A percentile compares a stretch with the other conserved stretches of the same genome.
Evolutionary conservation across 208 protist species (phyloP).

Genomic region (Leishmania tarentolae): DNA sequence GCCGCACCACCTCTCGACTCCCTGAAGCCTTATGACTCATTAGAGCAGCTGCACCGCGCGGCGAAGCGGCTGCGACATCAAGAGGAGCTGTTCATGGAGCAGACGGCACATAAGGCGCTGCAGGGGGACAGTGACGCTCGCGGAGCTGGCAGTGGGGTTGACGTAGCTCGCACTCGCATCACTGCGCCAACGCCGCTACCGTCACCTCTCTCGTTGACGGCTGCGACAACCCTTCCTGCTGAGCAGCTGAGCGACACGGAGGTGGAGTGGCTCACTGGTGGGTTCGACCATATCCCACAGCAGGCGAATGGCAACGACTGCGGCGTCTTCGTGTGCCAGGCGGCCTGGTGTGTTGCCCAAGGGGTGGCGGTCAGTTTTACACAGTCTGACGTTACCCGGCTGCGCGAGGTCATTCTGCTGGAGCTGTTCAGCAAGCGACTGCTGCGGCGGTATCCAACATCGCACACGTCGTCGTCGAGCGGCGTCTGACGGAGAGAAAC

Average conservation of each 20-base stretch:
- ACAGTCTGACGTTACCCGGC: constrained; percentile 39
- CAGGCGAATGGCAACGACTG: constrained; percentile 80
- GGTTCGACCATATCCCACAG: constrained; percentile 55
- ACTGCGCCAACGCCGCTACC: constrained; percentile 1
- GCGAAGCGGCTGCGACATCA: constrained; percentile 33
- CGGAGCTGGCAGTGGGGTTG: not conserved
- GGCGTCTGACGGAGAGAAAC: constrained; percentile 25
- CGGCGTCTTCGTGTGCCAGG: constrained; percentile 83
- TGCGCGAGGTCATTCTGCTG: constrained; percentile 61
- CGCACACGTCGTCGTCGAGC: constrained; percentile 39
- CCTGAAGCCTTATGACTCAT: constrained; percentile 21
- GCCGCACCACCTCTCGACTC: constrained; percentile 15
- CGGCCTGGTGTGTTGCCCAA: constrained; percentile 69
- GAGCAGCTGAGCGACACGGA: constrained; percentile 31
- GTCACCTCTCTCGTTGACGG: not conserved
- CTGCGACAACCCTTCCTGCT: constrained; percentile 11
- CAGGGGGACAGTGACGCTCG: not conserved
- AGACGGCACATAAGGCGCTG: not conserved
- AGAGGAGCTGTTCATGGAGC: constrained; percentile 16
- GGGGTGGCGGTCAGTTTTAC: constrained; percentile 59
- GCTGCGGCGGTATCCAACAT: constrained; percentile 59
- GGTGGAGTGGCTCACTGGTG: constrained; percentile 42
- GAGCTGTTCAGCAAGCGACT: constrained; percentile 53
- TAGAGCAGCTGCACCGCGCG: constrained; percentile 20
- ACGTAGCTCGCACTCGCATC: not conserved